These are phyloP conservation scores for Pseudogymnoascus sp. DNA, from an alignment of 2,329 filamentous ascomycete species.

Conservation along the genomic window DNA sequence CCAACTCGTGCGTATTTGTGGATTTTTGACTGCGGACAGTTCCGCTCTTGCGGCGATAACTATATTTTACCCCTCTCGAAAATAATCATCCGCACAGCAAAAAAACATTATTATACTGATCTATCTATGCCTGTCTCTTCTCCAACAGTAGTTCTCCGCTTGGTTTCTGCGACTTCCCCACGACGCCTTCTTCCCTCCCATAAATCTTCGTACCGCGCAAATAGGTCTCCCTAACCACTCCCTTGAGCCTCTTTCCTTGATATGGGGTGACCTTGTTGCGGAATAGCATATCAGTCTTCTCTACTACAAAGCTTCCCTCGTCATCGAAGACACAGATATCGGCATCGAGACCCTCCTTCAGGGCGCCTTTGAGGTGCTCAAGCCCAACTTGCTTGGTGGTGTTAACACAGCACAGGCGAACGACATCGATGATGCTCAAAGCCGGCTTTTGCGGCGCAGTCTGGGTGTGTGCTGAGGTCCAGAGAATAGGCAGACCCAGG, in stretches of 20 bases:
- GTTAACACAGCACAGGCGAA: slow-evolving; percentile 75
- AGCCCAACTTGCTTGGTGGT: slow-evolving; percentile 86
- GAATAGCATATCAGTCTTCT: slow-evolving; percentile 72
- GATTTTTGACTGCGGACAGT: background rate
- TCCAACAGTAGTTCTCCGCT: slow-evolving; percentile 44
- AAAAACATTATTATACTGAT: background rate
- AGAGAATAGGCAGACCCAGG: slow-evolving; percentile 81
- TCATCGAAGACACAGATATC: slow-evolving; percentile 93
- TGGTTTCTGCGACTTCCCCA: slow-evolving; percentile 45
- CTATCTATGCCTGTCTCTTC: slow-evolving; percentile 22
- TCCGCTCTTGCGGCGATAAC: background rate
- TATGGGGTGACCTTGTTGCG: slow-evolving; percentile 30
- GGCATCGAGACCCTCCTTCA: slow-evolving; percentile 75
- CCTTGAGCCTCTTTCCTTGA: slow-evolving; percentile 59
- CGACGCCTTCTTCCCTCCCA: slow-evolving; percentile 21
- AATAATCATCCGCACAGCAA: slow-evolving; percentile 1
- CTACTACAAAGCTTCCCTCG: slow-evolving; percentile 65
- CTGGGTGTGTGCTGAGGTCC: slow-evolving; percentile 42
- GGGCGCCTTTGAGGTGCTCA: slow-evolving; percentile 69
- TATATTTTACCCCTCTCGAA: background rate
- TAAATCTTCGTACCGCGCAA: slow-evolving; percentile 27
- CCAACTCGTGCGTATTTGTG: background rate
- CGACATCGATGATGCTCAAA: slow-evolving; percentile 65
- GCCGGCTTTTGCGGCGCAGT: background rate
- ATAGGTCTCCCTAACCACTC: slow-evolving; percentile 30